Conservation (phyloP, 169 alveolate genomes). For the Plasmodium cynomolgi region DNA sequence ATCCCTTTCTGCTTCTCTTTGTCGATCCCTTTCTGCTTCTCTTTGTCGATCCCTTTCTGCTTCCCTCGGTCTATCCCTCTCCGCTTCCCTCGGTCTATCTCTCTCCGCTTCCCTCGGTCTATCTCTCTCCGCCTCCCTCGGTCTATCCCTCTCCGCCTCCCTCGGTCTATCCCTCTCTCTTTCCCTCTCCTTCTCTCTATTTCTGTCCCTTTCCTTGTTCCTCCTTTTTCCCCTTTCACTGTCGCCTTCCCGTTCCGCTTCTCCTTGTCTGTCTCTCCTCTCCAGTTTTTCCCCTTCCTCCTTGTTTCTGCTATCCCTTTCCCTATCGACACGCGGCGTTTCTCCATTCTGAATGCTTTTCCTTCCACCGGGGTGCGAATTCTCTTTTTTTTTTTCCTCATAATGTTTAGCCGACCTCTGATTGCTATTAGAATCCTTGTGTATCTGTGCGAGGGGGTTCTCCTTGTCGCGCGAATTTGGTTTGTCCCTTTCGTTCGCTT, state of each 20-base stretch:
- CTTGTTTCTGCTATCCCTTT: slow-evolving; percentile 10
- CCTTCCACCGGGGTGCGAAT: neutral
- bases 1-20: neutral
- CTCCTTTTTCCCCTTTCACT: neutral
- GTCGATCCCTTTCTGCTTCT: slow-evolving; percentile 4
- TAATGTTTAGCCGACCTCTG: neutral
- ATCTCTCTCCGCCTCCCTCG: slow-evolving; percentile 12
- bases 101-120: slow-evolving; percentile 2
- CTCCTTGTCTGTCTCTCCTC: neutral
- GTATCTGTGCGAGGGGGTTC: neutral
- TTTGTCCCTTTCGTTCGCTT: neutral
- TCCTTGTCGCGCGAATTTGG: neutral
- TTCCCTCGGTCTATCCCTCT: neutral
- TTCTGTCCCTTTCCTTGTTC: slow-evolving; percentile 1
- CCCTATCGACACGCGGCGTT: neutral
- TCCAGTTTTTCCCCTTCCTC: neutral
- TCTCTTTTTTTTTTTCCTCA: slow-evolving; percentile 1
- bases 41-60: slow-evolving; percentile 21
- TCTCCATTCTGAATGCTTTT: slow-evolving; percentile 9
- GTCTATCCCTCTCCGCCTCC: neutral
- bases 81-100: neutral
- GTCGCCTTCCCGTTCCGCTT: neutral
- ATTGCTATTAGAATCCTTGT: neutral
- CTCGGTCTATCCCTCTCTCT: slow-evolving; percentile 15
- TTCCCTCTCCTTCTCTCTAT: slow-evolving; percentile 4